Conservation (phyloP, 768 basidiomycete species). For the Lentinus brumalis region DNA sequence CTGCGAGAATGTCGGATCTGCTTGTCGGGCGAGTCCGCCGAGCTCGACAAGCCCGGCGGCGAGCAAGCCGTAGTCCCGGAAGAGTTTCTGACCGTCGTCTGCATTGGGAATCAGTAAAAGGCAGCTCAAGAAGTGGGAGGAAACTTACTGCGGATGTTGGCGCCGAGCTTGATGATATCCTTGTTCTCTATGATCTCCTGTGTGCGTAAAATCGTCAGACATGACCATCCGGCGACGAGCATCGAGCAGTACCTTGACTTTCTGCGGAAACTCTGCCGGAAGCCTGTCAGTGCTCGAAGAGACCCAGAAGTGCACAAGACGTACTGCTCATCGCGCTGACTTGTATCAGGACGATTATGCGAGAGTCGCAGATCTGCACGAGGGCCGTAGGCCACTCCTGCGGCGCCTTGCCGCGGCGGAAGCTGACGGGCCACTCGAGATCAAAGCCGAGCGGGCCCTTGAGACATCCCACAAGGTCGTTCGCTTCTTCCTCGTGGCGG, state of each 20-base stretch:
- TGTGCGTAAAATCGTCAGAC: background rate
- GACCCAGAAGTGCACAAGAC: slow-evolving; percentile 5
- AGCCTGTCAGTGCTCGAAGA: background rate
- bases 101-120: background rate
- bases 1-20: slow-evolving; percentile 38
- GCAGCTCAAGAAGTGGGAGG: background rate
- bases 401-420: slow-evolving; percentile 24
- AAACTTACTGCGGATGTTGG: slow-evolving; percentile 48
- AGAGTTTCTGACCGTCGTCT: slow-evolving; percentile 54
- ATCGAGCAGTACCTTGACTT: slow-evolving; percentile 37
- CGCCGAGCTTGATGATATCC: slow-evolving; percentile 45
- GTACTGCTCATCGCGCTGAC: slow-evolving; percentile 46
- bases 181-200: slow-evolving; percentile 50
- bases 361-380: slow-evolving; percentile 47
- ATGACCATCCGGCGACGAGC: background rate
- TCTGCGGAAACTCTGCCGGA: slow-evolving; percentile 44
- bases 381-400: slow-evolving; percentile 42
- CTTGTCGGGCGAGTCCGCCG: slow-evolving; percentile 42
- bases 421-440: slow-evolving; percentile 49
- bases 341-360: slow-evolving; percentile 49
- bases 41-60: slow-evolving; percentile 48
- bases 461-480: slow-evolving; percentile 40
- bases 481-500: slow-evolving; percentile 42
- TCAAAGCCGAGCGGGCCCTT: slow-evolving; percentile 53
- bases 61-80: slow-evolving; percentile 47